Percentiles rank a stretch among this genome's conserved stretches.
These are phyloP conservation scores for Cordia subcordata DNA, from an alignment of 257 asterid species.

Conservation along the genomic window DNA sequence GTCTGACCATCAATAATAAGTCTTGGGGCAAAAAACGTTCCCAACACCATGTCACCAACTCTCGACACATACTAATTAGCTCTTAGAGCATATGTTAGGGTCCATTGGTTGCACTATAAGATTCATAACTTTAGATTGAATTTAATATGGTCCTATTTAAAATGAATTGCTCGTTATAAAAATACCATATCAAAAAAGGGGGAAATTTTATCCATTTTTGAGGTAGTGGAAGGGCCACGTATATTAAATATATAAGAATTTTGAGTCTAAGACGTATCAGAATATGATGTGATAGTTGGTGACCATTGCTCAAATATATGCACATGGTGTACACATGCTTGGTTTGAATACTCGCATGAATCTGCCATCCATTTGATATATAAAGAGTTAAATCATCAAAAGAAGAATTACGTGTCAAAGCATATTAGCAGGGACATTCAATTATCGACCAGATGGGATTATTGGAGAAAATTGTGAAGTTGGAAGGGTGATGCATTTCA, in stretches of 20 bases:
- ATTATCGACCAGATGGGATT: conserved; percentile 14
- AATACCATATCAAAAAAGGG: no score
- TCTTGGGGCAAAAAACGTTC: no score
- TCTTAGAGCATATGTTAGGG: no score
- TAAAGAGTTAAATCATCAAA: conserved; percentile 1
- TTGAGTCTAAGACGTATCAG: neutral
- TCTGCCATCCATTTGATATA: neutral
- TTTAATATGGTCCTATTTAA: no score
- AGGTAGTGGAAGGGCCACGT: neutral
- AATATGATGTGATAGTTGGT: conserved; percentile 39
- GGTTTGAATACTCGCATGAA: no score
- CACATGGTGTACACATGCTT: conserved; percentile 54
- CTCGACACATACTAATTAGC: no score
- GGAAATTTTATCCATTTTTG: no score
- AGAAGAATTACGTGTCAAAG: conserved; percentile 6
- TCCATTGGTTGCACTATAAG: no score
- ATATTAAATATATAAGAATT: neutral
- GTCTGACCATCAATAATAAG: no score
- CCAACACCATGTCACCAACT: no score
- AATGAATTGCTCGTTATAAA: no score
- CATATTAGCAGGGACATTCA: conserved; percentile 8
- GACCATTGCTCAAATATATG: conserved; percentile 41
- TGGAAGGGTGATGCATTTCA: conserved; percentile 16
- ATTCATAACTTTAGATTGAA: no score
- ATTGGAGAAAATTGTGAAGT: conserved; percentile 14